Percentiles rank a stretch among this genome's conserved stretches.
These are phyloP conservation scores for Boletus reticuloceps DNA, from an alignment of 768 basidiomycete species.

Conservation along the genomic window DNA sequence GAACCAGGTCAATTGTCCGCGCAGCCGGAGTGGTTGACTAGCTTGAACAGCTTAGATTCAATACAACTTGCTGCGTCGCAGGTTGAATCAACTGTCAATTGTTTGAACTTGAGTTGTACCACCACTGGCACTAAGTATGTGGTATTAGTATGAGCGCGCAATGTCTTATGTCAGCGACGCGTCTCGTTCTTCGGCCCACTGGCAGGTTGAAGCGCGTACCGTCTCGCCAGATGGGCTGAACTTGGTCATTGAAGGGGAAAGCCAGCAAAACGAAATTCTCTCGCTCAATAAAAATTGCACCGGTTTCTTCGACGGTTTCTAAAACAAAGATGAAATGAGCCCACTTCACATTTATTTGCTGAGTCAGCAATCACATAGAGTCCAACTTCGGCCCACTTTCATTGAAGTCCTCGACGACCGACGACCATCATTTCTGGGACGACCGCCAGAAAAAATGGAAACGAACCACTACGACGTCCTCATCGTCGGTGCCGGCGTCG, in stretches of 20 bases:
- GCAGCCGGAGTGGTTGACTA: neutral
- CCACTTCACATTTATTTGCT: conserved; percentile 4
- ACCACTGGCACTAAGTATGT: too few species aligned
- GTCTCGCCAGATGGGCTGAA: too few species aligned
- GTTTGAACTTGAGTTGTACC: too few species aligned
- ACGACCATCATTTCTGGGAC: neutral
- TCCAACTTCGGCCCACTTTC: neutral
- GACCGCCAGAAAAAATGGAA: conserved; percentile 7
- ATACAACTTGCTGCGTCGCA: neutral
- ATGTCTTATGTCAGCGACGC: too few species aligned
- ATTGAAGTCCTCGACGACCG: neutral
- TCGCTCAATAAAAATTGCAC: too few species aligned
- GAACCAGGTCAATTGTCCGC: neutral
- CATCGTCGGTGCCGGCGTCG: conserved; percentile 91
- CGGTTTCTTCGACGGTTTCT: too few species aligned
- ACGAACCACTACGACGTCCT: conserved; percentile 62
- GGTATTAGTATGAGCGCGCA: too few species aligned
- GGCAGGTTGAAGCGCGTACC: too few species aligned
- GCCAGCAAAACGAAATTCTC: too few species aligned
- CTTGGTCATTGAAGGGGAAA: too few species aligned
- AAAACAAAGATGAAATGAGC: neutral
- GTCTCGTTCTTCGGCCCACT: too few species aligned
- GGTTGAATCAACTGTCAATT: neutral
- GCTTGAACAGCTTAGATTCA: conserved; percentile 1
- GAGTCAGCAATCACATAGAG: conserved; percentile 11